phyloP scores from a whole-genome alignment of 495 filamentous ascomycete genomes.

The Rusavskia elegans region DNA sequence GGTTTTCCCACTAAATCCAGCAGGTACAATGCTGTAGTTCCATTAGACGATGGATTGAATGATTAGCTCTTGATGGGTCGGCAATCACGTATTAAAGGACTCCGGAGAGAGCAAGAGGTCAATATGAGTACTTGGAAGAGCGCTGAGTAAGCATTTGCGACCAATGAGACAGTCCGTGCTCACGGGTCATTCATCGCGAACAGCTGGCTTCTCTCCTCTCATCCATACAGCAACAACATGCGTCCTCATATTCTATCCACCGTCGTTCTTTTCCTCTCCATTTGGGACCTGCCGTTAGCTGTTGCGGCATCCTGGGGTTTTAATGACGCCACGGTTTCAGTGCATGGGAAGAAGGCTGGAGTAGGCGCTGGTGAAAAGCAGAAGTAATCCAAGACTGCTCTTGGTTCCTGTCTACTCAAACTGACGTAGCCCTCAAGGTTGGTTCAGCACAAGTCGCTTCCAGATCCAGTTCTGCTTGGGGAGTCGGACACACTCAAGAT shows the following conservation, averaged over 20 bases:
- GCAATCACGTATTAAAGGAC: too few relatives aligned
- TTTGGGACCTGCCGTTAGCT: slow-evolving; percentile 4
- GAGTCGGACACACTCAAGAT: slow-evolving; percentile 66
- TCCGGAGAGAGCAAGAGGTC: too few relatives aligned
- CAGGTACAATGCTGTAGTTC: too few relatives aligned
- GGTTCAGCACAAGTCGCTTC: slow-evolving; percentile 41
- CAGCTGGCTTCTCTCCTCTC: not conserved
- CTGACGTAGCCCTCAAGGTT: slow-evolving; percentile 34
- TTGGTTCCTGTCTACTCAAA: too few relatives aligned
- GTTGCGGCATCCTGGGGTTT: slow-evolving; percentile 66
- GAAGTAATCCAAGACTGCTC: slow-evolving; percentile 29
- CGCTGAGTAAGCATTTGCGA: too few relatives aligned
- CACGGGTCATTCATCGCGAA: not conserved
- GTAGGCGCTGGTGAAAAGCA: slow-evolving; percentile 51
- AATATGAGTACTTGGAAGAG: too few relatives aligned
- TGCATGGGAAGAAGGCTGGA: slow-evolving; percentile 55
- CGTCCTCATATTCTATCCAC: slow-evolving; percentile 1
- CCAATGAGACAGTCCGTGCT: too few relatives aligned
- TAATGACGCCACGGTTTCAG: slow-evolving; percentile 65
- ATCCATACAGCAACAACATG: slow-evolving; percentile 4
- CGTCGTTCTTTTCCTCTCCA: slow-evolving; percentile 17
- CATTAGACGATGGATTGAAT: too few relatives aligned
- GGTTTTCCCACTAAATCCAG: too few relatives aligned
- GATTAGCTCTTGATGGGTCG: too few relatives aligned
- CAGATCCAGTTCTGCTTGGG: slow-evolving; percentile 47